A percentile compares a stretch with the other conserved stretches of the same genome.
phyloP scores from a whole-genome alignment of 2,329 filamentous ascomycete genomes.

The Sclerotinia trifoliorum region DNA sequence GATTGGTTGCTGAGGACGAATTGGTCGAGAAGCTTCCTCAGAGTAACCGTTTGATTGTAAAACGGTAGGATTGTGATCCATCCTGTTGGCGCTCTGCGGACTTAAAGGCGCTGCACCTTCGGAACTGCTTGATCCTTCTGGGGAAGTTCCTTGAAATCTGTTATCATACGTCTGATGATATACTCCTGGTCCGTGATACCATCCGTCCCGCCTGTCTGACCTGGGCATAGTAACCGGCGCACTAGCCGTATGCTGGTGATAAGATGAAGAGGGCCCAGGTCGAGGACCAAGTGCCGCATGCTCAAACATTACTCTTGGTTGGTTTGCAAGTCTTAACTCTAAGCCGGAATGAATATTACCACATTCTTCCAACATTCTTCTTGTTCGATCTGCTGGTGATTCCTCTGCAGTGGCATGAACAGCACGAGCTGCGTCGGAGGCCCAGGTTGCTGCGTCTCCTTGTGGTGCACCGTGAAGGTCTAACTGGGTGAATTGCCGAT shows the following conservation, averaged over 20 bases:
- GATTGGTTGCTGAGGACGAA: conserved; percentile 27
- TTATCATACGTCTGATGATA: conserved; percentile 32
- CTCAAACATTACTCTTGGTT: conserved; percentile 54
- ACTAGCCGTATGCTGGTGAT: conserved; percentile 58
- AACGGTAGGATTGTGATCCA: conserved; percentile 53
- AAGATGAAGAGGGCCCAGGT: conserved; percentile 35
- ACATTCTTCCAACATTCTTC: conserved; percentile 52
- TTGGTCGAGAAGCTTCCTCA: conserved; percentile 39
- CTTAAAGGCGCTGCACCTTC: conserved; percentile 53
- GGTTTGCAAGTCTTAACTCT: conserved; percentile 49
- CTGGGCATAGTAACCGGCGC: conserved; percentile 57
- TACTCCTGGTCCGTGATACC: conserved; percentile 62
- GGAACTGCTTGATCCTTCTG: conserved; percentile 55
- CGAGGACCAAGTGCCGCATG: conserved; percentile 45
- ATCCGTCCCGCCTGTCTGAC: conserved; percentile 65
- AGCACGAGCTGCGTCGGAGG: conserved; percentile 55
- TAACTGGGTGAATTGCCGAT: conserved; percentile 64
- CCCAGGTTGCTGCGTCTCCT: conserved; percentile 56
- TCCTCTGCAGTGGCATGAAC: conserved; percentile 56
- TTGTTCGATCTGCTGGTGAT: conserved; percentile 45
- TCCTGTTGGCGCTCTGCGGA: conserved; percentile 46
- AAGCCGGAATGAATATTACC: conserved; percentile 49
- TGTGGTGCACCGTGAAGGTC: conserved; percentile 58
- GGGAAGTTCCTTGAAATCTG: conserved; percentile 49
- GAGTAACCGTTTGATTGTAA: conserved; percentile 50